Base-by-base conservation (phyloP, 169 alveolate species). In the Babesia divergens region DNA sequence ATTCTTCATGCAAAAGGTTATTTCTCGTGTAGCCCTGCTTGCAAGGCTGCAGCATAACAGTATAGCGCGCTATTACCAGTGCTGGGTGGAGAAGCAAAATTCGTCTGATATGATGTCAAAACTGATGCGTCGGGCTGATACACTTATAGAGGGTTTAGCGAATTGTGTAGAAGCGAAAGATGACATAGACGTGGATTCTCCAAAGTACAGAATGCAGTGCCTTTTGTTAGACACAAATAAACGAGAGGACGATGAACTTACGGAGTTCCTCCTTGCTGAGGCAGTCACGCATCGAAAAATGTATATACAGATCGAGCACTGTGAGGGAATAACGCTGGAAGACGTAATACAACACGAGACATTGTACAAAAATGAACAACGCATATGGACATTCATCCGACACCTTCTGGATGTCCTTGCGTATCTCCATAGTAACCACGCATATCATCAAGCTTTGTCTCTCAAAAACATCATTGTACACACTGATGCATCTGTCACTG, bases 401-500 rank as follows among this genome's bases (percentile, higher is more conserved):
- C 86, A 77, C 29, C 31, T 77, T 44, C 42, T 77, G 53, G 82
- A 77, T 24, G 86, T 77, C 7, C 38, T 77, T 38, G 83, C 86
- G 18, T 77, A 77, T 37, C 67, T 77, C 26, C 86, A 77, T 49
- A 72, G 51, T 31, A 65, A 77, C 40, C 42, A 68, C 51, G 81
- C 76, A 14, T 65, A 77, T 53, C 86, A 77, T 59, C 86, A 66
- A 64, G 56, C 64, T 18, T 54, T 77, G 32, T 67, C 86, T 22
- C 58, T 53, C 38, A 59, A 77, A 26, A 77, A 77, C 64, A 67
- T 77, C 32, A 64, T 64, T 44, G 74, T 77, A 13, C 52, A 65
- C 68, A 56, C 70, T 11, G 74, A 68, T 54, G 60, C 59, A 6
- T 28, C 38, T 6, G 86, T 81, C 18, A 59, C 83, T 4, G 80